These are phyloP conservation scores for Blastobotrys raffinosifermentans DNA, from an alignment of 1,139 yeast genomes.

Conservation along the genomic window DNA sequence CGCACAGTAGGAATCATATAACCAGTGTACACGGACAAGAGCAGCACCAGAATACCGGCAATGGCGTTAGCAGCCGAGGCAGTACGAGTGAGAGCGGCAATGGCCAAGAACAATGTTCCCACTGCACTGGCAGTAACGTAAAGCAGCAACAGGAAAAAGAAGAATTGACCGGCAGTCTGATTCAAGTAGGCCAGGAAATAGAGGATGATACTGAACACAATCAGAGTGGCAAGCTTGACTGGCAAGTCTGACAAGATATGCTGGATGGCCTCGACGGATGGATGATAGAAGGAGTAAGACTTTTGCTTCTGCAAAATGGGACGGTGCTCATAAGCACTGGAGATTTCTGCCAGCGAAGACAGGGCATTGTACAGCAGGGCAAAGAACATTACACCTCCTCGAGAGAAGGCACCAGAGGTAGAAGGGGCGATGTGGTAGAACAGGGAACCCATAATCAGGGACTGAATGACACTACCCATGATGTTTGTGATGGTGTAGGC, in stretches of 20 bases:
- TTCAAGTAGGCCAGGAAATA: slow-evolving; percentile 56
- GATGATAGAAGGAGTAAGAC: slow-evolving; percentile 57
- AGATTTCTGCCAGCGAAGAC: slow-evolving; percentile 53
- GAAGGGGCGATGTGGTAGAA: slow-evolving; percentile 45
- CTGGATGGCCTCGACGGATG: slow-evolving; percentile 63
- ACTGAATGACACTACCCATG: slow-evolving; percentile 46
- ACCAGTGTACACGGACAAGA: slow-evolving; percentile 53
- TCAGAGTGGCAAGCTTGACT: slow-evolving; percentile 42
- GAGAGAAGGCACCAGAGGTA: slow-evolving; percentile 49
- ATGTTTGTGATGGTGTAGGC: slow-evolving; percentile 47
- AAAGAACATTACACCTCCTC: slow-evolving; percentile 55
- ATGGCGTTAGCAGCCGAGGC: slow-evolving; percentile 58
- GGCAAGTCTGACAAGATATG: slow-evolving; percentile 56
- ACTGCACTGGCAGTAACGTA: slow-evolving; percentile 45
- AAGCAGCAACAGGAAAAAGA: slow-evolving; percentile 48
- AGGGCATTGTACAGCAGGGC: slow-evolving; percentile 53
- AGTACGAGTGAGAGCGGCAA: slow-evolving; percentile 52
- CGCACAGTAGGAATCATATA: slow-evolving; percentile 51
- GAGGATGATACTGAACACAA: slow-evolving; percentile 43
- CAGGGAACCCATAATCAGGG: slow-evolving; percentile 51
- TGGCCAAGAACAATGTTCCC: slow-evolving; percentile 53
- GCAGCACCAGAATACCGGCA: slow-evolving; percentile 50
- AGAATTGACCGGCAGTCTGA: slow-evolving; percentile 55
- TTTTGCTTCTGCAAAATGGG: slow-evolving; percentile 58
- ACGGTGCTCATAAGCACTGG: slow-evolving; percentile 50